phyloP scores from a whole-genome alignment of 1,284 basidiomycete species.

The Lignosus rhinocerotis region DNA sequence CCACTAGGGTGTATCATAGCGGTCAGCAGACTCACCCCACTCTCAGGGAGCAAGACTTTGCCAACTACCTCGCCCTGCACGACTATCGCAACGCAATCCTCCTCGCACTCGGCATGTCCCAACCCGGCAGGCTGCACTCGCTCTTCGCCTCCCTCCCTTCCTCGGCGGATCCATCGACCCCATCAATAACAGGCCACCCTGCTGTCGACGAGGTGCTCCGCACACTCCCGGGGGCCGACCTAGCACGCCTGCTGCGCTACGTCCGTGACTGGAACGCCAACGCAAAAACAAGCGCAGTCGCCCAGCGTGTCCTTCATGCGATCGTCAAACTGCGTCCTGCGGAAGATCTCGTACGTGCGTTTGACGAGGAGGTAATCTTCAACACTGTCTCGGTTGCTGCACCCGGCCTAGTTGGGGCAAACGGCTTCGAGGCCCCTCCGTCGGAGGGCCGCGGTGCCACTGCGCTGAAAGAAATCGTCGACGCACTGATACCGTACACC shows the following conservation, averaged over 20 bases:
- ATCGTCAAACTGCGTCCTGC: slow-evolving; percentile 76
- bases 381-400: slow-evolving; percentile 13
- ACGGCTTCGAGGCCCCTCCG: slow-evolving; percentile 32
- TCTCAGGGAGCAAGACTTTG: slow-evolving; percentile 90
- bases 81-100: slow-evolving; percentile 93
- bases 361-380: slow-evolving; percentile 38
- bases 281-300: slow-evolving; percentile 82
- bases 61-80: slow-evolving; percentile 84
- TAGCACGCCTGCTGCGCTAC: slow-evolving; percentile 82
- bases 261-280: slow-evolving; percentile 94
- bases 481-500: slow-evolving; percentile 90
- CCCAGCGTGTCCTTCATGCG: slow-evolving; percentile 85
- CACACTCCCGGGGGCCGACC: slow-evolving; percentile 69
- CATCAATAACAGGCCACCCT: slow-evolving; percentile 61
- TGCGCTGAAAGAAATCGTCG: slow-evolving; percentile 74
- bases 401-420: slow-evolving; percentile 27
- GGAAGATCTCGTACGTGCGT: slow-evolving; percentile 76
- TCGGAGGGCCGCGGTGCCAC: slow-evolving; percentile 37
- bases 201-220: slow-evolving; percentile 84
- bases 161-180: slow-evolving; percentile 4
- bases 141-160: slow-evolving; percentile 73
- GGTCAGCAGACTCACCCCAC: background rate
- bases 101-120: slow-evolving; percentile 89
- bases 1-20: background rate
- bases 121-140: slow-evolving; percentile 84